Percentiles rank a stretch among this genome's conserved stretches.
These are phyloP conservation scores for Penicillium verhagenii DNA, from an alignment of 495 filamentous ascomycete genomes.

Conservation along the genomic window DNA sequence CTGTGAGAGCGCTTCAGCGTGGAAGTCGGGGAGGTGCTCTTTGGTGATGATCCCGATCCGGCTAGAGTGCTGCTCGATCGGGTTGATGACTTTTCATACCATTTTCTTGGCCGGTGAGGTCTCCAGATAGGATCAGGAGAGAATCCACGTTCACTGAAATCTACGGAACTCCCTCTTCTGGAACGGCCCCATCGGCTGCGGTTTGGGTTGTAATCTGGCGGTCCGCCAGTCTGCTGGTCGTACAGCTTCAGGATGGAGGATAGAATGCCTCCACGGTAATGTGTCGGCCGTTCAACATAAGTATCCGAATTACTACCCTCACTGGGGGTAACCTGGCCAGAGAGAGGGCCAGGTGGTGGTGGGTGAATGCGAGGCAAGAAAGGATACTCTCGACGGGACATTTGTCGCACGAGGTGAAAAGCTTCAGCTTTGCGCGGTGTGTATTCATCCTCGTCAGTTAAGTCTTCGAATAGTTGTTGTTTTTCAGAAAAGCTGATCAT, in stretches of 20 bases:
- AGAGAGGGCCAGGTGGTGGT: conserved; percentile 44
- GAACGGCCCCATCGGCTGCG: conserved; percentile 35
- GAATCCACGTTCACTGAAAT: conserved; percentile 30
- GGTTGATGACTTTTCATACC: conserved; percentile 59
- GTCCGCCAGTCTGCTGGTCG: conserved; percentile 31
- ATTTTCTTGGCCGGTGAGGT: conserved; percentile 52
- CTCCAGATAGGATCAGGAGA: conserved; percentile 40
- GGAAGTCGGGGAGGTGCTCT: conserved; percentile 34
- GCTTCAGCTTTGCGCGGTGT: conserved; percentile 33
- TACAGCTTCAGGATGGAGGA: conserved; percentile 78
- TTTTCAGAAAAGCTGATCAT: conserved; percentile 41
- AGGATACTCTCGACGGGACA: conserved; percentile 38
- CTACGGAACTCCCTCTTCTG: conserved; percentile 33
- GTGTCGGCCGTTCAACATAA: conserved; percentile 65
- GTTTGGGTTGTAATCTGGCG: conserved; percentile 14
- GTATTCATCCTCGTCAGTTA: conserved; percentile 32
- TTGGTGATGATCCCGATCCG: conserved; percentile 42
- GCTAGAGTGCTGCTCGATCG: conserved; percentile 49
- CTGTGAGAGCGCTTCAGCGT: conserved; percentile 48
- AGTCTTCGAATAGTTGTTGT: conserved; percentile 28
- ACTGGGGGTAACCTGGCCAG: conserved; percentile 59
- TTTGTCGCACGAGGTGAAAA: conserved; percentile 36
- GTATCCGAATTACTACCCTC: conserved; percentile 61
- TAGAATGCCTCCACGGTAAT: conserved; percentile 76
- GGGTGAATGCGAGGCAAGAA: conserved; percentile 38